Conservation (phyloP, 2,329 filamentous ascomycete species). For the Blumeriella jaapii region DNA sequence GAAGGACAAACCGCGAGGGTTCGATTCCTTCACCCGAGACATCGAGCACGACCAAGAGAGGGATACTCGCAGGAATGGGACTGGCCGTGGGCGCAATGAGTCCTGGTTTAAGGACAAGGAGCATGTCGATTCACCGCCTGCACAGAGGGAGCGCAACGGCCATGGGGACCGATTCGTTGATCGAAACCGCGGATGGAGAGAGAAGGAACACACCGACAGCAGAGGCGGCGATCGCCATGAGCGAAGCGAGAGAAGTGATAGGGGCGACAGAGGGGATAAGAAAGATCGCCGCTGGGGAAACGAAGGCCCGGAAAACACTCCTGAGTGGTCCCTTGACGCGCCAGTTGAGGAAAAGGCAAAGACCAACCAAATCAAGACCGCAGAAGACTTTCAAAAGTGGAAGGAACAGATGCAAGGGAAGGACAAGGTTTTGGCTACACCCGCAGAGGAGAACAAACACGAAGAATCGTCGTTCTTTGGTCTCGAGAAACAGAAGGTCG, state of each 20-base stretch:
- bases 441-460: constrained; percentile 30
- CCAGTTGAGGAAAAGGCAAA: constrained; percentile 57
- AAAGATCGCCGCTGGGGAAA: constrained; percentile 32
- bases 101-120: constrained; percentile 58
- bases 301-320: constrained; percentile 61
- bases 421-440: constrained; percentile 20
- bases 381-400: constrained; percentile 89
- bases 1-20: constrained; percentile 37
- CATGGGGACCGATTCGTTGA: constrained; percentile 26
- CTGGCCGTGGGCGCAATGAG: constrained; percentile 53
- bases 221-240: constrained; percentile 24
- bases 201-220: constrained; percentile 30
- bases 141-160: constrained; percentile 24
- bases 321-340: constrained; percentile 84
- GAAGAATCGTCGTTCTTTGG: constrained; percentile 27
- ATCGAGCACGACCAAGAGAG: constrained; percentile 38
- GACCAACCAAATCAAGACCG: constrained; percentile 63
- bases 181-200: constrained; percentile 30
- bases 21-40: constrained; percentile 40
- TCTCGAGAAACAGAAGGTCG: constrained; percentile 40
- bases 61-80: constrained; percentile 50
- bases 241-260: constrained; percentile 23
- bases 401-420: constrained; percentile 50
- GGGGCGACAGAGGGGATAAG: constrained; percentile 20
- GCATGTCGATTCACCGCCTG: constrained; percentile 27